A percentile compares a stretch with the other conserved stretches of the same genome.
Evolutionary conservation across 805 yeast species (phyloP).

Genomic region (Lipomyces sp.): DNA sequence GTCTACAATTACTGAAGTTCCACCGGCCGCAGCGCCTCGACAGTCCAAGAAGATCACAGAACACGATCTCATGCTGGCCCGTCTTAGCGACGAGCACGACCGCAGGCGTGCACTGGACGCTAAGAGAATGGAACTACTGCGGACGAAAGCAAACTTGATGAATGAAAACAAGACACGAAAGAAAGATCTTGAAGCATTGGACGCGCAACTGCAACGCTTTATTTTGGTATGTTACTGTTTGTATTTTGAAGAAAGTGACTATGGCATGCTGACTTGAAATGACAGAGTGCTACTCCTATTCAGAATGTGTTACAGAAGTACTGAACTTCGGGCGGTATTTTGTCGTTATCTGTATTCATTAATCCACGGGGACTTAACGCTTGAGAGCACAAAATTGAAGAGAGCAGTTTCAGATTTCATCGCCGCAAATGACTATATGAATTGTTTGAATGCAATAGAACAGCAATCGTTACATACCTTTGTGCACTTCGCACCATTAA

Average conservation of each 20-base stretch:
- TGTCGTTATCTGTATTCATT: neutral
- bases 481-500: no score
- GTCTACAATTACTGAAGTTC: neutral
- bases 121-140: conserved; percentile 4
- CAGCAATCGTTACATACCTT: no score
- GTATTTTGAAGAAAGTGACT: neutral
- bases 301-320: conserved; percentile 13
- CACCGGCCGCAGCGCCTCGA: neutral
- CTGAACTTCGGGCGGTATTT: neutral
- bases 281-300: conserved; percentile 24
- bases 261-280: neutral
- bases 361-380: no score
- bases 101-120: conserved; percentile 12
- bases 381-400: no score
- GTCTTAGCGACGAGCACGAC: conserved; percentile 22
- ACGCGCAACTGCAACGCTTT: conserved; percentile 21
- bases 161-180: conserved; percentile 15
- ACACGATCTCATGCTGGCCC: conserved; percentile 18
- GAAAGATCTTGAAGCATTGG: conserved; percentile 19
- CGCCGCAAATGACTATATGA: no score
- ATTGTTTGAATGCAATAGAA: no score
- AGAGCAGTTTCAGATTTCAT: no score
- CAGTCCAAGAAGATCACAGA: neutral
- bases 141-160: conserved; percentile 4
- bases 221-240: conserved; percentile 16